These are phyloP conservation scores for Bruguiera hainesii DNA, from an alignment of 441 rosid genomes.

Conservation along the genomic window DNA sequence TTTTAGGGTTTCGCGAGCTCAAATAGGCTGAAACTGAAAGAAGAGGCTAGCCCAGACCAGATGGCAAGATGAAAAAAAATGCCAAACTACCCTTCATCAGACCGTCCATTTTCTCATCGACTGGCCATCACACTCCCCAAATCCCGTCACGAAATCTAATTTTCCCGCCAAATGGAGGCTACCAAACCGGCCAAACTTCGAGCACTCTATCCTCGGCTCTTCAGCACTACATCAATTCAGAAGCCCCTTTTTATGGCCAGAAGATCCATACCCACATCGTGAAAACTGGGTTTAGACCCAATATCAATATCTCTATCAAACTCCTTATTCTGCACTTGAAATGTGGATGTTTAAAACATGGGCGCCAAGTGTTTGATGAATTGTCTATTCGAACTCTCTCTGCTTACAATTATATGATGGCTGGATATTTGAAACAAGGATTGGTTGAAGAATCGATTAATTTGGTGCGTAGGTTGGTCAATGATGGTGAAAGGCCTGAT, in stretches of 20 bases:
- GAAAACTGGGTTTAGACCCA: slow-evolving; percentile 60
- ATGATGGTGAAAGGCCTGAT: slow-evolving; percentile 60
- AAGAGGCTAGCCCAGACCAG: too few species aligned
- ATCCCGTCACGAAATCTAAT: too few species aligned
- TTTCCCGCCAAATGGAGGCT: too few species aligned
- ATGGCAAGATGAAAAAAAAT: too few species aligned
- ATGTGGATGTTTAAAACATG: slow-evolving; percentile 49
- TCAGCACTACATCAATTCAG: slow-evolving; percentile 64
- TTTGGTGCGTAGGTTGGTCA: slow-evolving; percentile 44
- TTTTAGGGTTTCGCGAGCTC: too few species aligned
- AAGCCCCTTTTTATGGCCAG: slow-evolving; percentile 50
- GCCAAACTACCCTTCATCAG: too few species aligned
- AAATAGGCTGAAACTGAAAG: too few species aligned
- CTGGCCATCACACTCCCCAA: too few species aligned
- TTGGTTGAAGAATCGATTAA: slow-evolving; percentile 30
- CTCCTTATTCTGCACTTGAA: slow-evolving; percentile 55
- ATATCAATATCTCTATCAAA: slow-evolving; percentile 58
- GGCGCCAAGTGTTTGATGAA: slow-evolving; percentile 74
- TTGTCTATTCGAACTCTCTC: slow-evolving; percentile 62
- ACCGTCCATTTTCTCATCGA: too few species aligned
- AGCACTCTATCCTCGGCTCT: slow-evolving; percentile 38
- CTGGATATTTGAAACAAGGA: slow-evolving; percentile 32
- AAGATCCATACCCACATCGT: slow-evolving; percentile 58
- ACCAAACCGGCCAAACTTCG: too few species aligned
- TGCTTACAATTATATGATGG: slow-evolving; percentile 58